Conservation (phyloP, 2,329 filamentous ascomycete genomes). For the Aspergillus carbonarius region DNA sequence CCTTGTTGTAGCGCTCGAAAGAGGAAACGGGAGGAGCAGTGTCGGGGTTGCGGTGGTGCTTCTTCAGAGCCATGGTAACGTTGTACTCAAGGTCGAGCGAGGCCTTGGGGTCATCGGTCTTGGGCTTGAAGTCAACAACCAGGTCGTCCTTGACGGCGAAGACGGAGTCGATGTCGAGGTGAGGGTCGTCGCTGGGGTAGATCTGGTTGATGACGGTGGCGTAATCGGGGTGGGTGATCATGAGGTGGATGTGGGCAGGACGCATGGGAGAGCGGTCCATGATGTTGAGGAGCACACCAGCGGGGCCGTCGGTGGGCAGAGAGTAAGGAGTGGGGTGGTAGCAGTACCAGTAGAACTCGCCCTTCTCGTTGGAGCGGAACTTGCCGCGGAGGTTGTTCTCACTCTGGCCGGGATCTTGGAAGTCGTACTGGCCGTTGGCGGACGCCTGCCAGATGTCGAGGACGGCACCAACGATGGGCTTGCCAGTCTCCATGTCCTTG, state of each 20-base stretch:
- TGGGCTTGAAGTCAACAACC: slow-evolving; percentile 57
- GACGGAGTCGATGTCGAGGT: slow-evolving; percentile 59
- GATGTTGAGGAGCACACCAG: slow-evolving; percentile 52
- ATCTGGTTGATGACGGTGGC: slow-evolving; percentile 59
- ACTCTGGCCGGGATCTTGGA: slow-evolving; percentile 70
- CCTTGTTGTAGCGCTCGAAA: slow-evolving; percentile 38
- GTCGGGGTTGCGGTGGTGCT: slow-evolving; percentile 42
- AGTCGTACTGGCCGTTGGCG: slow-evolving; percentile 73
- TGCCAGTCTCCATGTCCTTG: slow-evolving; percentile 63
- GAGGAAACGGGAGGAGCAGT: slow-evolving; percentile 39
- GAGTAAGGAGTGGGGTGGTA: slow-evolving; percentile 74
- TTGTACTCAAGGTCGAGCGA: slow-evolving; percentile 62
- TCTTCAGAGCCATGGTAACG: slow-evolving; percentile 54
- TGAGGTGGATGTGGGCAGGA: slow-evolving; percentile 62
- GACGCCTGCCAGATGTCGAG: slow-evolving; percentile 79
- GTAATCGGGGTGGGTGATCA: slow-evolving; percentile 56
- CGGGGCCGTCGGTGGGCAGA: slow-evolving; percentile 63
- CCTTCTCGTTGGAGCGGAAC: slow-evolving; percentile 68
- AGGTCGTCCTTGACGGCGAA: slow-evolving; percentile 63
- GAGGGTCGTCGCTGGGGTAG: slow-evolving; percentile 59
- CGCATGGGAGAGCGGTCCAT: slow-evolving; percentile 61
- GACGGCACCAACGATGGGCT: slow-evolving; percentile 65
- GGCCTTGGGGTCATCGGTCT: slow-evolving; percentile 53
- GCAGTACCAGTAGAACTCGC: slow-evolving; percentile 68
- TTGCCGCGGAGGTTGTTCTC: slow-evolving; percentile 76